phyloP scores from a whole-genome alignment of 495 filamentous ascomycete genomes.

The Lophiostoma macrostomum region DNA sequence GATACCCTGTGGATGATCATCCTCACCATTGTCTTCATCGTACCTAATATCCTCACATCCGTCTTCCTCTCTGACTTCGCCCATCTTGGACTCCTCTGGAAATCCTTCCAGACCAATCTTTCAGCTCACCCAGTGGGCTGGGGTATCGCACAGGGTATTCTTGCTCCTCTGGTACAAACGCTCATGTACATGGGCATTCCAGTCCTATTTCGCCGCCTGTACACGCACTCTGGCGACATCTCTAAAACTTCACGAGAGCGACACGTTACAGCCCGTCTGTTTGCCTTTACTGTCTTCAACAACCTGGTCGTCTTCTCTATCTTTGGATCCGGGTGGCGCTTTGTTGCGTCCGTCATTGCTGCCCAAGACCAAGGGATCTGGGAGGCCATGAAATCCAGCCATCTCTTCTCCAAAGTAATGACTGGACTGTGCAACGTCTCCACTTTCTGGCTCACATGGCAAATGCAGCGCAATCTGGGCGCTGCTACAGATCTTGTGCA shows the following conservation, averaged over 20 bases:
- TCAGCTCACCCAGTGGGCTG: conserved; percentile 59
- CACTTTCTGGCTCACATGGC: conserved; percentile 87
- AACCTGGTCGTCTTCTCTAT: conserved; percentile 89
- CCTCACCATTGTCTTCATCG: conserved; percentile 80
- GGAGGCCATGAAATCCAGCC: conserved; percentile 60
- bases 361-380: conserved; percentile 55
- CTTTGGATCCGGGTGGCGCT: conserved; percentile 77
- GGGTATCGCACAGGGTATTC: conserved; percentile 88
- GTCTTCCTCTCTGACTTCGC: conserved; percentile 83
- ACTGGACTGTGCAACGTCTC: conserved; percentile 72
- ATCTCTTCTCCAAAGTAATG: conserved; percentile 62
- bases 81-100: conserved; percentile 79
- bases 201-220: conserved; percentile 79
- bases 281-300: conserved; percentile 95
- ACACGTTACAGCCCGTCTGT: conserved; percentile 86
- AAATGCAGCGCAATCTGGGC: conserved; percentile 85
- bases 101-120: conserved; percentile 64
- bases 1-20: conserved; percentile 77
- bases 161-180: conserved; percentile 83
- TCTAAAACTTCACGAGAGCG: conserved; percentile 88
- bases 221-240: conserved; percentile 73
- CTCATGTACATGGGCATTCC: conserved; percentile 85
- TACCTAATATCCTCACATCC: conserved; percentile 87
- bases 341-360: conserved; percentile 61
- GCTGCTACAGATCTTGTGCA: conserved; percentile 85